Base-by-base conservation (phyloP, 345 rosid genomes). In the Lepidium sativum region DNA sequence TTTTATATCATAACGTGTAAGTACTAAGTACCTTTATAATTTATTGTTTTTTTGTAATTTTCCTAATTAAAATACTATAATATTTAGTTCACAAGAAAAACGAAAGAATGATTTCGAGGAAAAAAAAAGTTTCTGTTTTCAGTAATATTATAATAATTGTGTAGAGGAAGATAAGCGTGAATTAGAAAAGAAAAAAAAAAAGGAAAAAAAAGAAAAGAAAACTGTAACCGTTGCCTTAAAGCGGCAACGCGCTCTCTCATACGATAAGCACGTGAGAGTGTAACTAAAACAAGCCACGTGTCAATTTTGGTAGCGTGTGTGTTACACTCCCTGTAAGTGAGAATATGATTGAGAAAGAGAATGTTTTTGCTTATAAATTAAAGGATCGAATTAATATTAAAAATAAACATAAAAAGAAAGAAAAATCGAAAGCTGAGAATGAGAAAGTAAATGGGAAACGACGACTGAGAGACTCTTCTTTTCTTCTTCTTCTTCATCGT, bases 391-490 rank as follows among this genome's bases (percentile, higher is more conserved):
- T 25, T 17, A 52, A 53, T 32, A 9, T 51, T 47, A n/a, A n/a
- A 37, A 45, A 37, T 45, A 56, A 67, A 67, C 39, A 23, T 8
- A 59, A 29, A 8, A 47, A 37, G 14, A 29, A 52, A 18, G 31
- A 21, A 47, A 17, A 50, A 12, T 8, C 6, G 25, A 47, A 44
- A 55, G 65, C 69, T 63, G 59, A 17, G 75, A 71, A 64, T 63
- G 59, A 17, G 75, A 71, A 64, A 71, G 75, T 64, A 71, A 71
- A 49, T 63, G 75, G 41, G 70, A 71, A 72, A 65, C 75, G 70
- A 50, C 59, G 75, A 71, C 75, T 65, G 65, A 54, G 65, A 54
- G 60, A 64, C 61, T 49, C 70, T 13, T 70, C 74, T 42, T n/a
- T n/a, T n/a, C n/a, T 54, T 50, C 70, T n/a, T 70, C 74, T 43